A percentile compares a stretch with the other conserved stretches of the same genome.
These are phyloP conservation scores for Luzula sylvatica DNA, from an alignment of 176 grass and related monocot genomes.

Conservation along the genomic window DNA sequence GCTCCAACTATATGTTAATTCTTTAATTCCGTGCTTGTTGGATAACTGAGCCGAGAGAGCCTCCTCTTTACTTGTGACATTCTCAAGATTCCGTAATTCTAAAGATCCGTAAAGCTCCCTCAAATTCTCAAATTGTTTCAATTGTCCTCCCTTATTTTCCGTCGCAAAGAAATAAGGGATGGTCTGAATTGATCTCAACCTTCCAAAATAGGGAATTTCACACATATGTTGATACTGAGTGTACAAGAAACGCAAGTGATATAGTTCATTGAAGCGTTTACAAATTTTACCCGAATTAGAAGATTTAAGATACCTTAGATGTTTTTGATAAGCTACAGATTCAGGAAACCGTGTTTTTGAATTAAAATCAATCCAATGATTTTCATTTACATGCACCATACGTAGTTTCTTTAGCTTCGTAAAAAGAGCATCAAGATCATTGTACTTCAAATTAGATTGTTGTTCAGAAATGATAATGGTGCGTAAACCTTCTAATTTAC, in stretches of 20 bases:
- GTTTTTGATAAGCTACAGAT: conserved; percentile 2
- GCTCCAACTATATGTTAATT: not conserved
- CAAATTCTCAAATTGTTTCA: not conserved
- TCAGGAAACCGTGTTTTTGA: not conserved
- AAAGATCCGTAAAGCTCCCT: not conserved
- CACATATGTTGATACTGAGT: too few species aligned
- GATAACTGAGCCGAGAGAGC: not conserved
- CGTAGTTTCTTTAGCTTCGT: not conserved
- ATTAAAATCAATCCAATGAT: not conserved
- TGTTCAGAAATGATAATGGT: conserved; percentile 1
- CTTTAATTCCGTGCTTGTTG: not conserved
- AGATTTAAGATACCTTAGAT: not conserved
- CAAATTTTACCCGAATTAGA: not conserved
- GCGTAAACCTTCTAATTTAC: not conserved
- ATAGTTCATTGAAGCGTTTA: not conserved
- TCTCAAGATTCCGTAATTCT: not conserved
- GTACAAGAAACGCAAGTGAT: conserved; percentile 22
- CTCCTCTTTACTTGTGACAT: not conserved
- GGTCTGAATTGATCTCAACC: too few species aligned
- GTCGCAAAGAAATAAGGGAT: not conserved
- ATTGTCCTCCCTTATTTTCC: not conserved
- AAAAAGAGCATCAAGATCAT: not conserved
- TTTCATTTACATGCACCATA: not conserved
- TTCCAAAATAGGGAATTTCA: too few species aligned
- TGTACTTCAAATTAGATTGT: too few species aligned